Percentiles rank a stretch among this genome's conserved stretches.
These are phyloP conservation scores for Acacia concinna DNA, from an alignment of 331 rosid species.

Conservation along the genomic window DNA sequence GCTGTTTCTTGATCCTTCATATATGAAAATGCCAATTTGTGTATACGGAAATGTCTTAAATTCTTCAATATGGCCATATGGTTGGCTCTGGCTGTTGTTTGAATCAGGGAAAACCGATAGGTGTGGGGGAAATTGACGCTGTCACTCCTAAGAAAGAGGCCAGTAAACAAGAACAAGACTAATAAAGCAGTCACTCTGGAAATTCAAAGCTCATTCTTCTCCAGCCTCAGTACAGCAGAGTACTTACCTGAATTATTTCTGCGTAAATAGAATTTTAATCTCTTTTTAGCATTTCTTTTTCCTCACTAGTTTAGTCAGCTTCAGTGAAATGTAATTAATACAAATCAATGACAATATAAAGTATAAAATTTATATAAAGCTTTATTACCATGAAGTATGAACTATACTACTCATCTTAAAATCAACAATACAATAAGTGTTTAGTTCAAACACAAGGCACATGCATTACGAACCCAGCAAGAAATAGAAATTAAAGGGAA, in stretches of 20 bases:
- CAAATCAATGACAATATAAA: neutral
- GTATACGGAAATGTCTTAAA: neutral
- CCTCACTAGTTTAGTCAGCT: neutral
- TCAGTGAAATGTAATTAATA: neutral
- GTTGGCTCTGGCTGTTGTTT: conserved; percentile 9
- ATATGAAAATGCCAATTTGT: neutral
- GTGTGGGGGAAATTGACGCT: conserved; percentile 26
- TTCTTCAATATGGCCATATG: conserved; percentile 11
- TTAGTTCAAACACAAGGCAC: conserved; percentile 2
- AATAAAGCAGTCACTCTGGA: conserved; percentile 22
- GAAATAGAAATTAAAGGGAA: conserved; percentile 28
- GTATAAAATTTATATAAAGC: neutral
- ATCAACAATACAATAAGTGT: no score
- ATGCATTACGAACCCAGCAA: conserved; percentile 26
- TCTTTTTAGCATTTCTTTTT: neutral
- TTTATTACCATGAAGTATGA: no score
- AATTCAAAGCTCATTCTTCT: conserved; percentile 3
- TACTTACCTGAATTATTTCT: conserved; percentile 18
- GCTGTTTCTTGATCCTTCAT: neutral
- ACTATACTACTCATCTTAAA: neutral
- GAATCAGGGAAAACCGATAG: conserved; percentile 44
- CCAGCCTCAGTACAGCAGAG: conserved; percentile 2
- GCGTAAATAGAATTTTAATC: neutral
- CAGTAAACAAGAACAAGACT: conserved; percentile 32
- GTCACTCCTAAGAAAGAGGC: conserved; percentile 41